Evolutionary conservation across 768 basidiomycete species (phyloP).

Genomic region (Cyclocybe cylindracea): DNA sequence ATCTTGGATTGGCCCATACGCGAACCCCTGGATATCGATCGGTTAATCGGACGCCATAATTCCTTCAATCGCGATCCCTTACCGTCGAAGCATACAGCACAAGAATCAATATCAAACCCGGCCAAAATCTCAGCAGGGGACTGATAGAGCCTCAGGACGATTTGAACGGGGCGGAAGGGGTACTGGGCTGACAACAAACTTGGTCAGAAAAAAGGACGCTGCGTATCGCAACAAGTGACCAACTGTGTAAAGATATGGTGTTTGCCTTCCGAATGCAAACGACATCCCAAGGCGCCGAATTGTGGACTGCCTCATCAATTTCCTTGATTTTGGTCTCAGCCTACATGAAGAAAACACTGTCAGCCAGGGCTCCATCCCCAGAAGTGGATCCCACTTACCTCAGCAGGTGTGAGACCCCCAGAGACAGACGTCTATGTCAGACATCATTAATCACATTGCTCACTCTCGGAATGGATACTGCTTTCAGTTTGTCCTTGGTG

Average conservation of each 20-base stretch:
- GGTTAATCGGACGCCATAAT: too few species aligned
- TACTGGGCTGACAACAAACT: neutral
- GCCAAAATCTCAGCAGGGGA: constrained; percentile 52
- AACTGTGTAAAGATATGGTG: constrained; percentile 51
- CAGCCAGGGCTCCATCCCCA: too few species aligned
- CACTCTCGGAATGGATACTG: too few species aligned
- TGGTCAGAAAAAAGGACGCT: neutral
- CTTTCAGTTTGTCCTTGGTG: too few species aligned
- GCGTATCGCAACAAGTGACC: constrained; percentile 9
- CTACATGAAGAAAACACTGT: constrained; percentile 12
- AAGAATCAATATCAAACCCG: constrained; percentile 51
- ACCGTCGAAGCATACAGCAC: constrained; percentile 33
- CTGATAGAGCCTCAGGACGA: constrained; percentile 46
- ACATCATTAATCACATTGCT: too few species aligned
- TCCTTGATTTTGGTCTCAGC: constrained; percentile 43
- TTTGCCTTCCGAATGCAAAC: too few species aligned
- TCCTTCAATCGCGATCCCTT: too few species aligned
- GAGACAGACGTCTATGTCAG: constrained; percentile 49
- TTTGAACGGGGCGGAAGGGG: constrained; percentile 39
- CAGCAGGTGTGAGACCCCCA: constrained; percentile 46
- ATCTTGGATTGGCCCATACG: too few species aligned
- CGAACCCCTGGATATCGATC: too few species aligned
- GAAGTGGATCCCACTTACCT: too few species aligned
- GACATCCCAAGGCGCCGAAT: constrained; percentile 50
- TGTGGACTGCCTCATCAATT: constrained; percentile 46